A percentile compares a stretch with the other conserved stretches of the same genome.
phyloP scores from a whole-genome alignment of 768 basidiomycete species.

The Naganishia randhawae region DNA sequence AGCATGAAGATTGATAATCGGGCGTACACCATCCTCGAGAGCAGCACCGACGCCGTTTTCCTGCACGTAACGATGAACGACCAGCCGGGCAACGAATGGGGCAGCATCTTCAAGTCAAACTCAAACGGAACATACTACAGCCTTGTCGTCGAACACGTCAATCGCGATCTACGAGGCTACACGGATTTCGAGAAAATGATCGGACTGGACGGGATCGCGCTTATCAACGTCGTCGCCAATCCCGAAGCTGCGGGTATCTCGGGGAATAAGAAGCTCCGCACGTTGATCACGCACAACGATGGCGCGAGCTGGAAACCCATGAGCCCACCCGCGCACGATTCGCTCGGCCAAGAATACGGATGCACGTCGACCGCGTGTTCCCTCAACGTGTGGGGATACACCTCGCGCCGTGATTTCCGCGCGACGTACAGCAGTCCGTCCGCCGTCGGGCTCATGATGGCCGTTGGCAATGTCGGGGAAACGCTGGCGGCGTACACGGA shows the following conservation, averaged over 20 bases:
- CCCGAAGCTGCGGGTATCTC: slow-evolving; percentile 68
- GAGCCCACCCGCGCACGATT: slow-evolving; percentile 69
- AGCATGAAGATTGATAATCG: slow-evolving; percentile 84
- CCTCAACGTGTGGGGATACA: slow-evolving; percentile 91
- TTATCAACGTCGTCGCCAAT: slow-evolving; percentile 86
- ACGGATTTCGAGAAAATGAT: slow-evolving; percentile 98
- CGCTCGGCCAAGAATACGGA: slow-evolving; percentile 65
- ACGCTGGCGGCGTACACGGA: slow-evolving; percentile 72
- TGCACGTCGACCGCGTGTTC: slow-evolving; percentile 71
- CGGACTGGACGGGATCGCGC: slow-evolving; percentile 89
- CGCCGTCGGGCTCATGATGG: slow-evolving; percentile 87
- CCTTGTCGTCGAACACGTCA: slow-evolving; percentile 77
- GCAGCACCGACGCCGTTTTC: slow-evolving; percentile 87
- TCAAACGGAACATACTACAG: slow-evolving; percentile 98
- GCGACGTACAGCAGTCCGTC: slow-evolving; percentile 92
- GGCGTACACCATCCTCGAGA: slow-evolving; percentile 91
- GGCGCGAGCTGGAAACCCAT: slow-evolving; percentile 86
- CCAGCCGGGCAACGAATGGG: slow-evolving; percentile 70
- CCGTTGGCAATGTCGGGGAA: slow-evolving; percentile 92
- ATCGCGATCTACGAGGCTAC: slow-evolving; percentile 79
- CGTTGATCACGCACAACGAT: slow-evolving; percentile 92
- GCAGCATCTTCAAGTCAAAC: slow-evolving; percentile 77
- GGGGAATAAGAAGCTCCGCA: slow-evolving; percentile 71
- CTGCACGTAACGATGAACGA: slow-evolving; percentile 91
- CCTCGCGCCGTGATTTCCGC: slow-evolving; percentile 80